Base-by-base conservation (phyloP, 2,329 filamentous ascomycete genomes). In the Trichoderma afroharzianum region DNA sequence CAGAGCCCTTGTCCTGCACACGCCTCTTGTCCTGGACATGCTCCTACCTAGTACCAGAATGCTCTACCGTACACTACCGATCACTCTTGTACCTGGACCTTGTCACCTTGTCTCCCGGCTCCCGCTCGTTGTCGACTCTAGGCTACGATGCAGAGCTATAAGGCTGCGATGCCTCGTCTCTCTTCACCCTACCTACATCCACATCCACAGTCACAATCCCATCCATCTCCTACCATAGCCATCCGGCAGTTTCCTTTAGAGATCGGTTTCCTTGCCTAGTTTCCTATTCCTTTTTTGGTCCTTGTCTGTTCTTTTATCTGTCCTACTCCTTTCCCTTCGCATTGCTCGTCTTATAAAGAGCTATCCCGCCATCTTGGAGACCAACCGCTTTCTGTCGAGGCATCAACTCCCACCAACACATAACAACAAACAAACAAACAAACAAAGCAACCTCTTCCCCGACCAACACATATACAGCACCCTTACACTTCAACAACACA, bases 161-260 rank as follows among this genome's bases (percentile, higher is more conserved):
- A 88, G 86, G 85, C 83, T 85, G 78, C 83, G 82, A 86, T 86
- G 80, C 79, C 84, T 83, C 83, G 73, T 77, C 76, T 76, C 76
- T 50, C 28, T 72, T 74, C 72, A 70, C 67, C 73, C 75, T 74
- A 74, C 75, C 72, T 21, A 50, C 43, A 50, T 50, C 43, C 78
- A 74, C 75, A 78, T 76, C 76, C 72, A 74, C 68, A 62, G 61
- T 75, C 74, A 74, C 50, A 59, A 59, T 68, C 70, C 63, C 32
- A 68, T 50, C 63, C 32, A 68, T 50, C 63, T 69, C 68, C 64
- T 39, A 39, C 75, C 71, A 72, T 73, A 72, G 55, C 72, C 61
- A 61, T 62, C 71, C 70, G 61, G 72, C 71, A 63, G 68, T 72
- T 72, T 73, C 72, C 72, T 72, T 72, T 68, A 72, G 57, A 71